Conservation (phyloP, 768 basidiomycete species). For the Cyclocybe aegerita region DNA sequence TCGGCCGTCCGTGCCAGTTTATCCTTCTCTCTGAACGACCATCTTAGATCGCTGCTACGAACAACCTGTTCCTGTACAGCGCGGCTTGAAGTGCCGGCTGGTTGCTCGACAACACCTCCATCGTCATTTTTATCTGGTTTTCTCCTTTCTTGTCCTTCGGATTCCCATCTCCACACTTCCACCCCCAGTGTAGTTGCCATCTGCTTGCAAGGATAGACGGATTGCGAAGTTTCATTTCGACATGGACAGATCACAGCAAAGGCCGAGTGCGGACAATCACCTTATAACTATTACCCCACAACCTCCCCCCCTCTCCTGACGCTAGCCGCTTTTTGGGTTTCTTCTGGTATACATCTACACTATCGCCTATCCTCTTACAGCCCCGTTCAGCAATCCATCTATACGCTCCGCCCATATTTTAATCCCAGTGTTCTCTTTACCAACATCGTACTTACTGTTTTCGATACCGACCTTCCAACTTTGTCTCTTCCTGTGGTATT, state of each 20-base stretch:
- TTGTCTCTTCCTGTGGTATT: not conserved
- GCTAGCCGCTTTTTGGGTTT: constrained; percentile 6
- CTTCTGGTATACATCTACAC: constrained; percentile 19
- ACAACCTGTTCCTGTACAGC: constrained; percentile 90
- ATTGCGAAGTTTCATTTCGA: constrained; percentile 14
- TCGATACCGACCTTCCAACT: constrained; percentile 12
- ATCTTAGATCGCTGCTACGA: constrained; percentile 89
- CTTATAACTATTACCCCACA: not conserved
- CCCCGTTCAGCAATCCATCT: constrained; percentile 18
- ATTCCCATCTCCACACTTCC: constrained; percentile 10
- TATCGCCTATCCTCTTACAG: constrained; percentile 14
- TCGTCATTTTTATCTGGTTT: constrained; percentile 14
- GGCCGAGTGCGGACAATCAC: constrained; percentile 3
- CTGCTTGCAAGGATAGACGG: constrained; percentile 21
- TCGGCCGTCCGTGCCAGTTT: constrained; percentile 12
- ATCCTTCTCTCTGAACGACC: constrained; percentile 4
- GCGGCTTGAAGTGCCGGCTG: constrained; percentile 46
- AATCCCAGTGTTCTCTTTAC: constrained; percentile 16
- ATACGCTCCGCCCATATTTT: constrained; percentile 19
- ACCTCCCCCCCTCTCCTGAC: constrained; percentile 8
- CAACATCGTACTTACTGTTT: constrained; percentile 18
- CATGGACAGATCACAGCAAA: constrained; percentile 13
- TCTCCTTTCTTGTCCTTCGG: constrained; percentile 12
- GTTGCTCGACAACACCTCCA: constrained; percentile 8
- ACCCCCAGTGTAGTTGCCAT: constrained; percentile 12